phyloP scores from a whole-genome alignment of 2,329 filamentous ascomycete species.

The Fusarium sublunatum region DNA sequence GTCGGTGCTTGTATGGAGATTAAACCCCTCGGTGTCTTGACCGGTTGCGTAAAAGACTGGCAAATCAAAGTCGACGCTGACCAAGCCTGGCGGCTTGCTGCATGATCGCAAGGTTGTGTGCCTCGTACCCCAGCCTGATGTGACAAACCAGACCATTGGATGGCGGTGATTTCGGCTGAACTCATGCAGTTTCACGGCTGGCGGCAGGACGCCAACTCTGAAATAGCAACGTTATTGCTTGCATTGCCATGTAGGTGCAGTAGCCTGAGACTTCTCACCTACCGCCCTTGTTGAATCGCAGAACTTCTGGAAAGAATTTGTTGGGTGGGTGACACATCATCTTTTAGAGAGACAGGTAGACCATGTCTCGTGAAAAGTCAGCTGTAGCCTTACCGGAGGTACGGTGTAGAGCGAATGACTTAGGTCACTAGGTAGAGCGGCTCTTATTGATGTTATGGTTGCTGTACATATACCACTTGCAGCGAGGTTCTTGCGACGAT shows the following conservation, averaged over 20 bases:
- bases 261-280: constrained; percentile 15
- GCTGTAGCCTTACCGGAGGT: constrained; percentile 24
- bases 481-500: background rate
- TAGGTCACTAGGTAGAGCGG: background rate
- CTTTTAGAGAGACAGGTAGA: constrained; percentile 4
- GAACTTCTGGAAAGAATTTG: constrained; percentile 21
- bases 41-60: constrained; percentile 31
- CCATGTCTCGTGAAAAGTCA: constrained; percentile 11
- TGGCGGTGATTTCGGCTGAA: constrained; percentile 25
- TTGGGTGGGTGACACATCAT: constrained; percentile 15
- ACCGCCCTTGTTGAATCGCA: background rate
- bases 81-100: constrained; percentile 34
- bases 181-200: constrained; percentile 27
- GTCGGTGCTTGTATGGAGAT: constrained; percentile 33
- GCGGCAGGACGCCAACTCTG: constrained; percentile 14
- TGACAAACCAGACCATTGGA: constrained; percentile 14
- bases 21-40: constrained; percentile 35
- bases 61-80: constrained; percentile 34
- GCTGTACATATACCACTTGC: background rate
- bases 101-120: constrained; percentile 41
- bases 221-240: constrained; percentile 23
- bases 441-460: background rate
- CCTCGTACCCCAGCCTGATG: constrained; percentile 11
- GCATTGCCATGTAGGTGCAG: constrained; percentile 30
- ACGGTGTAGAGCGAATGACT: background rate